Conservation (phyloP, 192 early-diverging fungal genomes). For the Diversispora epigaea region DNA sequence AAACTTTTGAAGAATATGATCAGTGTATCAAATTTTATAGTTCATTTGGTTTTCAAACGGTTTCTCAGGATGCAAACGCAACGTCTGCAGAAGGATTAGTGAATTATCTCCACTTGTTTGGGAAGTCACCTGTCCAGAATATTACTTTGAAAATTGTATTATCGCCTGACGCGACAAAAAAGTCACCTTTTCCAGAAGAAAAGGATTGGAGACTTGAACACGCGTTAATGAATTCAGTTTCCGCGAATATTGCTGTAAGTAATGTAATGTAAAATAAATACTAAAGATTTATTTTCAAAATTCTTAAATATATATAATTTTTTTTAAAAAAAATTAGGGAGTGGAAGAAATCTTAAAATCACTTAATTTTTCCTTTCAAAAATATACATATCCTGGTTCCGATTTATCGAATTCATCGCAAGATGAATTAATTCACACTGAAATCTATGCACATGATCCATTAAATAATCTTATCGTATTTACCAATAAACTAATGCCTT, state of each 20-base stretch:
- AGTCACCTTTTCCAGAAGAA: not conserved
- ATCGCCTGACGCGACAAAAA: not conserved
- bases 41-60: not conserved
- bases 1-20: not conserved
- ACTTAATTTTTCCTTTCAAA: not conserved
- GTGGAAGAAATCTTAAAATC: slow-evolving; percentile 20
- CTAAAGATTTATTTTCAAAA: not conserved
- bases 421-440: slow-evolving; percentile 15
- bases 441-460: slow-evolving; percentile 69
- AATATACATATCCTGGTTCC: not conserved
- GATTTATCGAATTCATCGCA: not conserved
- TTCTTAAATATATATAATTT: not conserved
- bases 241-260: slow-evolving; percentile 15
- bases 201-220: slow-evolving; percentile 18
- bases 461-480: slow-evolving; percentile 79
- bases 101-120: slow-evolving; percentile 12
- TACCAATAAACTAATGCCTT: slow-evolving; percentile 57
- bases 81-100: not conserved
- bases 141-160: slow-evolving; percentile 18
- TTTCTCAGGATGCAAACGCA: not conserved
- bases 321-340: not conserved
- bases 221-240: not conserved
- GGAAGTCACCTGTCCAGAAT: not conserved
- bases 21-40: slow-evolving; percentile 2
- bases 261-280: not conserved